These are phyloP conservation scores for Colletotrichum sp. DNA, from an alignment of 2,329 filamentous ascomycete species.

Conservation along the genomic window DNA sequence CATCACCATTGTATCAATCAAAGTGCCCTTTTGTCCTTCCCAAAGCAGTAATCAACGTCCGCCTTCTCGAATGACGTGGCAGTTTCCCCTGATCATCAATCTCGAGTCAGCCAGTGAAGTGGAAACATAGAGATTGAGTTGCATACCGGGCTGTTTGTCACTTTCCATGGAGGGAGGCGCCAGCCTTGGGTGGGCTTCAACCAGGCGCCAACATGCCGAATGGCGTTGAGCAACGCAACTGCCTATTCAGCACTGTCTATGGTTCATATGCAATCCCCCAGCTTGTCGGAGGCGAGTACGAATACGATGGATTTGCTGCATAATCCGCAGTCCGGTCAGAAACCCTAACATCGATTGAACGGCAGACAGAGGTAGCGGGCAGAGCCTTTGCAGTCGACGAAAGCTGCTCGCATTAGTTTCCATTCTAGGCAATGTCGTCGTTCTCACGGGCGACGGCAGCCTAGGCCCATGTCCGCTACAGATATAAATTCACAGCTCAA, in stretches of 20 bases:
- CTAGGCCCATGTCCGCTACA: not conserved
- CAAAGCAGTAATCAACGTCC: not conserved
- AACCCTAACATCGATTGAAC: not conserved
- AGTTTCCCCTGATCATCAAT: not conserved
- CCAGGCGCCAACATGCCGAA: not conserved
- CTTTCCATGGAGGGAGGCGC: not conserved
- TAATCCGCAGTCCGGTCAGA: not conserved
- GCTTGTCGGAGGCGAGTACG: not conserved
- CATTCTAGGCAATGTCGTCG: not conserved
- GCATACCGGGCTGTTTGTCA: not conserved
- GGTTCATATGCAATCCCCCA: not conserved
- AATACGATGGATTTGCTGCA: not conserved
- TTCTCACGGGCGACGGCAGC: not conserved
- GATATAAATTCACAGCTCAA: not conserved
- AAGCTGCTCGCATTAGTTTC: not conserved
- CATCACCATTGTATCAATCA: not conserved
- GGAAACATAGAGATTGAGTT: not conserved
- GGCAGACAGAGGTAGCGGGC: not conserved
- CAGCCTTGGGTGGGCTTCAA: not conserved
- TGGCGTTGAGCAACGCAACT: not conserved
- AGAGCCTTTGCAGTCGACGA: not conserved
- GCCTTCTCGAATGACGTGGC: not conserved
- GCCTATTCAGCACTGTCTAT: not conserved
- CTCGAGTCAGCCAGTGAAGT: not conserved
- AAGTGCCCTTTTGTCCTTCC: not conserved